A percentile compares a stretch with the other conserved stretches of the same genome.
These are phyloP conservation scores for Trypanosoma brucei DNA, from an alignment of 208 protist species.

Conservation along the genomic window DNA sequence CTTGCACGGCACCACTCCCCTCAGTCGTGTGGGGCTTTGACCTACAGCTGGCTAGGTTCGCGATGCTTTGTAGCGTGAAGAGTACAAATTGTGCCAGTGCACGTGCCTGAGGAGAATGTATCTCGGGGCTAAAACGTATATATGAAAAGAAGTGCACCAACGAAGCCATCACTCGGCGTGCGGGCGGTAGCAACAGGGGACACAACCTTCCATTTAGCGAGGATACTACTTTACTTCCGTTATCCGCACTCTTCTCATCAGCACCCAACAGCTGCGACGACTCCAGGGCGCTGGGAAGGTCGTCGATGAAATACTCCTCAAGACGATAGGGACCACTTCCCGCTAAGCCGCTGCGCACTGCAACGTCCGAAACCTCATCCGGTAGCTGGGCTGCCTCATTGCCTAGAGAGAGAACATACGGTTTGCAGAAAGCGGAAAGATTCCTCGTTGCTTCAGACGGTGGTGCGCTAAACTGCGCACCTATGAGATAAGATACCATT, in stretches of 20 bases:
- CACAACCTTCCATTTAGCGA: background rate
- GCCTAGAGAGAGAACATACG: conserved; percentile 10
- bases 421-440: background rate
- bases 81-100: conserved; percentile 41
- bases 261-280: conserved; percentile 11
- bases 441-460: background rate
- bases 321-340: conserved; percentile 26
- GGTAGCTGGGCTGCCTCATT: too few species aligned
- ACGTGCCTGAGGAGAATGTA: conserved; percentile 26
- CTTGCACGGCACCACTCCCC: background rate
- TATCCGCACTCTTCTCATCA: background rate
- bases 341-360: background rate
- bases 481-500: conserved; percentile 42
- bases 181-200: conserved; percentile 9
- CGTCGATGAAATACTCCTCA: conserved; percentile 73
- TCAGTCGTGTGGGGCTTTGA: background rate
- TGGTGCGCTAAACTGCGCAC: background rate
- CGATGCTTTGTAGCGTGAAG: conserved; percentile 40
- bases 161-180: conserved; percentile 20
- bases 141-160: conserved; percentile 28
- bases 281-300: conserved; percentile 26
- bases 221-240: background rate
- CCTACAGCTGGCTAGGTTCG: conserved; percentile 9
- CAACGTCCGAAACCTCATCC: background rate
- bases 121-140: conserved; percentile 13